Conservation (phyloP, 2,329 filamentous ascomycete species). For the Phyllosticta paracitricarpa region DNA sequence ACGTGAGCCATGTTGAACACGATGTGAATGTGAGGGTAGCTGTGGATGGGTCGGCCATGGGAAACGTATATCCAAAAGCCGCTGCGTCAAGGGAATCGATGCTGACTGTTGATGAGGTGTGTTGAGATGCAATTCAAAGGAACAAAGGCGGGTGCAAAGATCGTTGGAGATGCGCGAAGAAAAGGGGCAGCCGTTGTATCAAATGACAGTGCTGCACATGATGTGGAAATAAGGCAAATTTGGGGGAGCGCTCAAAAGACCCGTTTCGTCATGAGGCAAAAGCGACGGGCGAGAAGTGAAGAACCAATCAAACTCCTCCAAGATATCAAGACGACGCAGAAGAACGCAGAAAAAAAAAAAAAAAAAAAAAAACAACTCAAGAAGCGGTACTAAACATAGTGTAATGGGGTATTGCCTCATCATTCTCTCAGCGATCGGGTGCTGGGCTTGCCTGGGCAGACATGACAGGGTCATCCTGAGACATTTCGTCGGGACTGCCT, state of each 20-base stretch:
- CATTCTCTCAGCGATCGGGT: background rate
- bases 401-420: conserved; percentile 10
- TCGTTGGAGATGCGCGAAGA: background rate
- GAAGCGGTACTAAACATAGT: background rate
- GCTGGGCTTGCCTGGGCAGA: background rate
- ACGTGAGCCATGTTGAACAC: background rate
- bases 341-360: conserved; percentile 1
- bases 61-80: background rate
- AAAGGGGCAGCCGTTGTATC: conserved; percentile 1
- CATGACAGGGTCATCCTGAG: background rate
- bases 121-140: background rate
- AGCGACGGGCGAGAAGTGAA: conserved; percentile 2
- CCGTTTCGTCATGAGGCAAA: conserved; percentile 8
- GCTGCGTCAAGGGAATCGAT: background rate
- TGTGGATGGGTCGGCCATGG: background rate
- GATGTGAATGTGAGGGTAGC: background rate
- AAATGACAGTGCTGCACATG: conserved; percentile 1
- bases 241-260: background rate
- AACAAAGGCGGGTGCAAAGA: background rate
- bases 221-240: background rate
- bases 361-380: no score
- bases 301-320: conserved; percentile 1
- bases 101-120: background rate
- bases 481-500: background rate
- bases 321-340: background rate